Evolutionary conservation across 495 filamentous ascomycete genomes (phyloP).

Genomic region (Talaromyces trachyspermus): DNA sequence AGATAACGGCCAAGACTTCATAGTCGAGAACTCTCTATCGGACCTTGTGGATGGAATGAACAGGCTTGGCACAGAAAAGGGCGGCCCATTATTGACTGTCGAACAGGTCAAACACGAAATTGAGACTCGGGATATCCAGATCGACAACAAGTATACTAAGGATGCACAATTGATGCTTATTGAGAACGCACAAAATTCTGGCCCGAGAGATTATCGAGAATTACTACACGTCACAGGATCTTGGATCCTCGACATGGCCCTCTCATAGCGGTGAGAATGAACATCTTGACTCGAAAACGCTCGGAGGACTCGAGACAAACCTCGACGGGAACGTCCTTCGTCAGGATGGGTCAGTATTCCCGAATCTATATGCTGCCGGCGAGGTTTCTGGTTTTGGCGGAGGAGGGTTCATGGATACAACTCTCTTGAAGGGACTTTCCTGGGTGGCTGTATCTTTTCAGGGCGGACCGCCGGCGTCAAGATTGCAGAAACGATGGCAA

Average conservation of each 20-base stretch:
- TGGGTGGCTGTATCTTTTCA: conserved; percentile 45
- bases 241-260: conserved; percentile 36
- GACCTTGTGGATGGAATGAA: conserved; percentile 43
- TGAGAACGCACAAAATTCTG: conserved; percentile 40
- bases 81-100: conserved; percentile 29
- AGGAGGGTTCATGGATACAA: conserved; percentile 46
- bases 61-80: conserved; percentile 28
- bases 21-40: conserved; percentile 37
- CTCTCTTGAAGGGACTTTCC: conserved; percentile 43
- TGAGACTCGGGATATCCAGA: conserved; percentile 39
- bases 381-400: conserved; percentile 48
- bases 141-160: conserved; percentile 41
- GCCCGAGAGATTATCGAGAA: conserved; percentile 32
- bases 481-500: conserved; percentile 7
- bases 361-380: conserved; percentile 44
- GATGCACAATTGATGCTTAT: conserved; percentile 47
- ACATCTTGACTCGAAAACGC: conserved; percentile 45
- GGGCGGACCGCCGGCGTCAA: conserved; percentile 38
- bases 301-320: conserved; percentile 45
- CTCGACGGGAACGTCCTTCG: conserved; percentile 39
- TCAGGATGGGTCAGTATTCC: conserved; percentile 32
- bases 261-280: conserved; percentile 43
- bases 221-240: conserved; percentile 38
- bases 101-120: conserved; percentile 29
- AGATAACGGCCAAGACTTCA: conserved; percentile 42